Evolutionary conservation across 352 stramenopile genomes (phyloP).

Genomic region (Globisporangium echinulatum): DNA sequence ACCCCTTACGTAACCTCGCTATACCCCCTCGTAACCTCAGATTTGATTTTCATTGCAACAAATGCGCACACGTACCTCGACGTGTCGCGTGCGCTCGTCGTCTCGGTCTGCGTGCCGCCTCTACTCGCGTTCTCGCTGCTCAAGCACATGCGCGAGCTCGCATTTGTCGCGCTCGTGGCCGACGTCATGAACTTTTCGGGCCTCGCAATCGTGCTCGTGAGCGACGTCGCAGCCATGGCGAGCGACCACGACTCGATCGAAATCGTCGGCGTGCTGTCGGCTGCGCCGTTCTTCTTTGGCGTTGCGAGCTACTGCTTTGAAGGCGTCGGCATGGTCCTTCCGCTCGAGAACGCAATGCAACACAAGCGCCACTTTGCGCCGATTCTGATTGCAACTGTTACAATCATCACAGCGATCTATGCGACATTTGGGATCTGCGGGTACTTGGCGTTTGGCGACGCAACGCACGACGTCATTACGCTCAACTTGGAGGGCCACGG

Average conservation of each 20-base stretch:
- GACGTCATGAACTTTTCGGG: conserved; percentile 87
- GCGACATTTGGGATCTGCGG: conserved; percentile 81
- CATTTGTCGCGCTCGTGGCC: conserved; percentile 83
- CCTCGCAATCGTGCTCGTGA: conserved; percentile 74
- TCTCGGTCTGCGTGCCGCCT: conserved; percentile 51
- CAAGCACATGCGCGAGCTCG: conserved; percentile 83
- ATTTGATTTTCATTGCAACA: conserved; percentile 90
- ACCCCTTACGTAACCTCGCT: not conserved
- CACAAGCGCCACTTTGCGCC: conserved; percentile 68
- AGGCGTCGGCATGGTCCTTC: conserved; percentile 85
- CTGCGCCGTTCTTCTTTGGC: conserved; percentile 83
- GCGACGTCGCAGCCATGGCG: conserved; percentile 75
- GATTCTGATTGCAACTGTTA: conserved; percentile 65
- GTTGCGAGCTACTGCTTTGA: conserved; percentile 90
- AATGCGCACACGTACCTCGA: conserved; percentile 79
- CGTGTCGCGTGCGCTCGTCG: conserved; percentile 44
- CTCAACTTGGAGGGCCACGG: conserved; percentile 73
- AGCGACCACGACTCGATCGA: conserved; percentile 46
- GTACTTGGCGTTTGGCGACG: conserved; percentile 81
- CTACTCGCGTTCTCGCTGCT: conserved; percentile 80
- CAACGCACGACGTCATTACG: conserved; percentile 84
- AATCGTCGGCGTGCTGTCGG: conserved; percentile 45
- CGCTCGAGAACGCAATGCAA: conserved; percentile 82
- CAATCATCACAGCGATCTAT: conserved; percentile 85
- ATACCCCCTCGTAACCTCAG: conserved; percentile 14